Evolutionary conservation across 352 stramenopile species (phyloP), one percentile per base, ranked within the genome.

Genomic region (Pythium sp.): DNA sequence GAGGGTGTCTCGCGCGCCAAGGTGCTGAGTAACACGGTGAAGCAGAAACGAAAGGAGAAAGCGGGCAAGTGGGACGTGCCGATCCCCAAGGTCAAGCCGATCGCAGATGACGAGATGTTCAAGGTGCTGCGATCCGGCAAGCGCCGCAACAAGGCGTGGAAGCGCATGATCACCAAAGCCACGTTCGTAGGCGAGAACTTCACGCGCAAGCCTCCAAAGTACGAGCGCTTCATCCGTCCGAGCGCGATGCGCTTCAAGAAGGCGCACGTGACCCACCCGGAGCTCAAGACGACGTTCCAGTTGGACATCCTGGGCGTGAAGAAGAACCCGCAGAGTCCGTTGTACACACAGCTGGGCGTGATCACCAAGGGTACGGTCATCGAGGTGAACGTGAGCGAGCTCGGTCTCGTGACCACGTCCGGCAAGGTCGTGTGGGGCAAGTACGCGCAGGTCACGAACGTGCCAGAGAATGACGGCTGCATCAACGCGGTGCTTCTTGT

Each of bases 91-190:
- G 89, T 97, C 56, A 95, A 95, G 80, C 97, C 98, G 5, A 98
- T 99, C 69, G 97, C 98, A n/a, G 98, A 99, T 84, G 97, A 99
- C 77, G 98, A 99, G 84, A 99, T 99, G 97, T 99, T 99, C 82
- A 99, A 99, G 83, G 93, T 99, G 41, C 80, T 99, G 71, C 89
- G 92, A 32, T 97, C 93, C 26, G 92, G 89, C 58, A 99, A 96
- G 26, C 86, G 98, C 58, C 99, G 99, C 87, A 95, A 98, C 57
- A 80, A 99, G 26, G 96, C 96, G 5, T 97, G 98, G 75, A 98
- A 98, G 78, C 97, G 96, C 12, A 75, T 99, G 26, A 77, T 99
- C 22, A 96, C 90, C 62, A 98, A 98, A 77, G 98, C 95, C 3
- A 97, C 95, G 51, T 76, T 99, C 14, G 88, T 99, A n/a, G 98